Evolutionary conservation across 257 asterid genomes (phyloP), one percentile per base, ranked within the genome.

Genomic region (Lycium ferocissimum): DNA sequence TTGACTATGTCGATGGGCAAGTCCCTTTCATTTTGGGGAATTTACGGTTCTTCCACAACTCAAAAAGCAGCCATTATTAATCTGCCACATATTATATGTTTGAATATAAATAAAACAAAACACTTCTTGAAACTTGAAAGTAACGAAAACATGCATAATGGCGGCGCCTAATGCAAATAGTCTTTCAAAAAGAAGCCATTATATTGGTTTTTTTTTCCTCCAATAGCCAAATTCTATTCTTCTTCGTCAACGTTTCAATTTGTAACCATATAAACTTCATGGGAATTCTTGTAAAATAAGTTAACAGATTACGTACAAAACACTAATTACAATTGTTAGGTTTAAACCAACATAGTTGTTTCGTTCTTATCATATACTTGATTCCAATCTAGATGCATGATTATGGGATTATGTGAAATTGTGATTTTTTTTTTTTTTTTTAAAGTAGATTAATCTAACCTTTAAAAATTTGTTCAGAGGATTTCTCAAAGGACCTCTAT

Each of bases 1-100:
- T 76, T 76, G 63, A 51, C 10, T 22, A 22, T 75, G 81, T 26
- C 33, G 61, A 62, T 13, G 40, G 9, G 37, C 56, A 13, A 59
- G 82, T 47, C 80, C 18, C 47, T 83, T 58, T 62, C 87, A 18
- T 80, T 80, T 51, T 80, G 79, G 12, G 57, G 61, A 59, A 65
- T 59, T 78, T 49, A 82, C 61, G 83, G 35, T 75, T 72, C 17
- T 81, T 76, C 70, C 84, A 87, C 49, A n/a, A 5, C 43, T 10
- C 0, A 20, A 7, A 73, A 62, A 51, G 69, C 49, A 63, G 75
- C 82, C 84, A 18, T 54, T 65, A 45, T 54, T 87, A 6, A 73
- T 62, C 7, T 51, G 87, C 81, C 83, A 81, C 89, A 73, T 26
- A 18, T 43, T 10, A 35, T 49, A 35, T 49, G 51, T 84, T 54